phyloP scores from a whole-genome alignment of 305 asterid species.

The Solanum chacoense region DNA sequence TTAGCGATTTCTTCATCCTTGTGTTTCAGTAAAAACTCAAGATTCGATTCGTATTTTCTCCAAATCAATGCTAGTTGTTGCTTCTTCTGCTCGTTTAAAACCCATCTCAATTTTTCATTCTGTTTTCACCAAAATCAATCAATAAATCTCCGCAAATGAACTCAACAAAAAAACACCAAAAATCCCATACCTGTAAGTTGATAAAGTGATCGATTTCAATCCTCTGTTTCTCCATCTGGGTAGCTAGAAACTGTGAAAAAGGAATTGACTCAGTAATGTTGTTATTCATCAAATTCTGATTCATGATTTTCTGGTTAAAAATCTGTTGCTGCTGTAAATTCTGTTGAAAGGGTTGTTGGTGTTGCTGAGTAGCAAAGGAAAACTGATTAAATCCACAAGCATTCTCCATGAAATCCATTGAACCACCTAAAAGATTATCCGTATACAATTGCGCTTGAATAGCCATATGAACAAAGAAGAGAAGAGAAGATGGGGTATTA shows the following conservation, averaged over 20 bases:
- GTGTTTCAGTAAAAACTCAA: constrained; percentile 20
- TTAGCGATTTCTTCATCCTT: constrained; percentile 41
- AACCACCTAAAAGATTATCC: constrained; percentile 17
- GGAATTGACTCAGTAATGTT: constrained; percentile 4
- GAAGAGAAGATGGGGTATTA: not conserved
- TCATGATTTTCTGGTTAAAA: not conserved
- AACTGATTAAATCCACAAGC: constrained; percentile 21
- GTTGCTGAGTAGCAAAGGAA: constrained; percentile 8
- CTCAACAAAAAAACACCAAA: not conserved
- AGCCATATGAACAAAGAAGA: constrained; percentile 29
- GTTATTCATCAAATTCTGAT: not conserved
- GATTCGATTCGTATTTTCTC: constrained; percentile 33
- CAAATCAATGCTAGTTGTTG: constrained; percentile 18
- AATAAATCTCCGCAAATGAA: not conserved
- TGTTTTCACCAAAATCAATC: constrained; percentile 9
- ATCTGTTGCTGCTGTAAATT: not conserved
- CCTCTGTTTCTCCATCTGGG: constrained; percentile 31
- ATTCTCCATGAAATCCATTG: constrained; percentile 37
- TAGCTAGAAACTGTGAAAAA: constrained; percentile 8
- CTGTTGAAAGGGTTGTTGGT: not conserved
- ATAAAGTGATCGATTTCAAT: constrained; percentile 29
- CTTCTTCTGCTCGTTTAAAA: constrained; percentile 37
- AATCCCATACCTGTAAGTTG: not conserved
- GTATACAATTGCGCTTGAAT: constrained; percentile 46
- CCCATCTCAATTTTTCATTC: constrained; percentile 49